A percentile compares a stretch with the other conserved stretches of the same genome.
Evolutionary conservation across 257 asterid genomes (phyloP).

Genomic region (Gynochthodes officinalis): DNA sequence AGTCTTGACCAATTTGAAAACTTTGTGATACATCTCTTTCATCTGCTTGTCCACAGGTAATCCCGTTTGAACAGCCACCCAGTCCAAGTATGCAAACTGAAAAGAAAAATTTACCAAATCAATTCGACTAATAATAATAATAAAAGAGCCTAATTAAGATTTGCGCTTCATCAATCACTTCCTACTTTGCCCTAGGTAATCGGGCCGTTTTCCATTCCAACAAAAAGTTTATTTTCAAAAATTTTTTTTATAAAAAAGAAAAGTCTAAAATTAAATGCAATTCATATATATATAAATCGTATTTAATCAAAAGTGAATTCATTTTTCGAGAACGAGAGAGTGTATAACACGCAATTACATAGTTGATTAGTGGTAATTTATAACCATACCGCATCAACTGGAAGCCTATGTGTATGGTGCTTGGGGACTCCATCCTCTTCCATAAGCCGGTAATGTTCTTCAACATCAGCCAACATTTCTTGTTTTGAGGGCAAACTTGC

Average conservation of each 20-base stretch:
- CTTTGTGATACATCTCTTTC: neutral
- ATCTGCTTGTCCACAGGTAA: slow-evolving; percentile 22
- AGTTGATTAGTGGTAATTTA: no score
- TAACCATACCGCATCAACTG: slow-evolving; percentile 4
- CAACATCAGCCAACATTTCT: slow-evolving; percentile 47
- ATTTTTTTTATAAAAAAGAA: no score
- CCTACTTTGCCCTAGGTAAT: no score
- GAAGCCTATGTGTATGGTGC: slow-evolving; percentile 18
- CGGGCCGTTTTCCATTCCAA: no score
- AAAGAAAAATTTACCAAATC: neutral
- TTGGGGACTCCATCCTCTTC: slow-evolving; percentile 36
- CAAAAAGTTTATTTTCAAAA: no score
- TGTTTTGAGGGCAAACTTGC: slow-evolving; percentile 38
- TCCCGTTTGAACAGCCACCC: slow-evolving; percentile 53
- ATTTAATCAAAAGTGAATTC: no score
- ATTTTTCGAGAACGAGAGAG: no score
- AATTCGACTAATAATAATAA: neutral
- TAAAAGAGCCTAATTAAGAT: no score
- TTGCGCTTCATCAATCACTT: no score
- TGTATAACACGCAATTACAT: no score
- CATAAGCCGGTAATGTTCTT: slow-evolving; percentile 36
- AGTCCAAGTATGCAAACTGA: slow-evolving; percentile 54
- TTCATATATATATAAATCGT: no score
- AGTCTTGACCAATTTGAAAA: neutral
- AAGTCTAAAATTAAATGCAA: no score